These are phyloP conservation scores for Saccharomycopsis hybrid DNA, from an alignment of 1,139 yeast species.

Conservation along the genomic window DNA sequence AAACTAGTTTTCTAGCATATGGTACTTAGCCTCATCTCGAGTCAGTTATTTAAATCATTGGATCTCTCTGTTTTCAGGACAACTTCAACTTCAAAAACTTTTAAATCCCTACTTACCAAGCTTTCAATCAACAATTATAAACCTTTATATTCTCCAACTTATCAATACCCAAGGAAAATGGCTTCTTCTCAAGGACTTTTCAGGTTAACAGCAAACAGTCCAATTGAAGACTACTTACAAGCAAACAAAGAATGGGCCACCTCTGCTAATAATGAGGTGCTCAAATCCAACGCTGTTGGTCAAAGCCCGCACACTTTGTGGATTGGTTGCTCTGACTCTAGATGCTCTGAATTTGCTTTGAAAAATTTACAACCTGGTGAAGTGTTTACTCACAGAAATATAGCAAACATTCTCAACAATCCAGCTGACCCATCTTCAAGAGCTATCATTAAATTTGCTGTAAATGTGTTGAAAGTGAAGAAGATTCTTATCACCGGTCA, in stretches of 20 bases:
- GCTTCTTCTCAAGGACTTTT: background rate
- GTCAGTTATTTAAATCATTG: background rate
- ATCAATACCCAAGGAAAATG: too few relatives aligned
- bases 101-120: background rate
- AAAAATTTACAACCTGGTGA: constrained; percentile 83
- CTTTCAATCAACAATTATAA: background rate
- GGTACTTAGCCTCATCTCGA: background rate
- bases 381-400: constrained; percentile 86
- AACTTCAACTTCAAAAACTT: background rate
- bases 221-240: constrained; percentile 52
- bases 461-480: constrained; percentile 76
- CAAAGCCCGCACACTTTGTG: constrained; percentile 91
- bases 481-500: constrained; percentile 95
- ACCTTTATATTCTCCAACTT: too few relatives aligned
- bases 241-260: constrained; percentile 68
- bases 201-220: background rate
- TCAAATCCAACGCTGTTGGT: constrained; percentile 67
- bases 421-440: constrained; percentile 70
- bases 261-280: constrained; percentile 49
- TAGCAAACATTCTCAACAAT: constrained; percentile 71
- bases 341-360: constrained; percentile 76
- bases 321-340: constrained; percentile 95
- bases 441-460: constrained; percentile 85
- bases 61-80: background rate
- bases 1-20: background rate